Evolutionary conservation across 164 flowering plant genomes (phyloP).

Genomic region (Malania oleifera): DNA sequence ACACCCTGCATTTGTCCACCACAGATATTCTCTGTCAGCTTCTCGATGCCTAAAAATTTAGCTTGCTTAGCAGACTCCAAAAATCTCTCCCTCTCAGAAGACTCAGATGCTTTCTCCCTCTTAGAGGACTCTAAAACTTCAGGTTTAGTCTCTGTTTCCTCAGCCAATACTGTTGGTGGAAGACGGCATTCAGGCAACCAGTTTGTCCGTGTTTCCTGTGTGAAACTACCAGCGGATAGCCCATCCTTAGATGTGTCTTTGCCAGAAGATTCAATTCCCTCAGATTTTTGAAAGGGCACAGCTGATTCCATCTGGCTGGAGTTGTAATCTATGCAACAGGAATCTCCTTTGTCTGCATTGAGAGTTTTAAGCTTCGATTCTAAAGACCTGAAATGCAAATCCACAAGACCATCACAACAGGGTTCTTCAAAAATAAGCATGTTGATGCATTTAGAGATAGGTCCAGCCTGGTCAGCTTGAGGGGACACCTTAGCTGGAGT

Average conservation of each 20-base stretch:
- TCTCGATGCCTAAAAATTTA: constrained; percentile 15
- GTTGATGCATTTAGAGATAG: too few species aligned
- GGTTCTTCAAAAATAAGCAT: too few species aligned
- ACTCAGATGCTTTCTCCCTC: neutral
- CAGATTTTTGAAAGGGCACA: constrained; percentile 29
- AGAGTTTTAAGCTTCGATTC: constrained; percentile 62
- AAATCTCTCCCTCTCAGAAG: neutral
- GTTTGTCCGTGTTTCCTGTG: constrained; percentile 37
- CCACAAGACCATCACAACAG: too few species aligned
- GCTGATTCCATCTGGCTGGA: constrained; percentile 49
- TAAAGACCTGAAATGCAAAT: constrained; percentile 45
- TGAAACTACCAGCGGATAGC: constrained; percentile 63
- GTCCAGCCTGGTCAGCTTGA: too few species aligned
- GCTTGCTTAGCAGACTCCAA: constrained; percentile 14
- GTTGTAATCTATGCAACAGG: constrained; percentile 22
- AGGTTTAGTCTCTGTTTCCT: constrained; percentile 23
- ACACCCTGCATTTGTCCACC: constrained; percentile 21
- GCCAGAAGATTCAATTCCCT: constrained; percentile 28
- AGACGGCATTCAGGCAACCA: constrained; percentile 31
- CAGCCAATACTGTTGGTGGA: constrained; percentile 19
- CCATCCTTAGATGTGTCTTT: constrained; percentile 46
- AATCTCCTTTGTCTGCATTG: constrained; percentile 33
- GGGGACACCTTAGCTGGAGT: too few species aligned
- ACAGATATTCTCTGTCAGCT: constrained; percentile 10
- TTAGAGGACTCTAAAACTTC: constrained; percentile 13